phyloP scores from a whole-genome alignment of 2,329 filamentous ascomycete species.

The Colletotrichum limetticola region DNA sequence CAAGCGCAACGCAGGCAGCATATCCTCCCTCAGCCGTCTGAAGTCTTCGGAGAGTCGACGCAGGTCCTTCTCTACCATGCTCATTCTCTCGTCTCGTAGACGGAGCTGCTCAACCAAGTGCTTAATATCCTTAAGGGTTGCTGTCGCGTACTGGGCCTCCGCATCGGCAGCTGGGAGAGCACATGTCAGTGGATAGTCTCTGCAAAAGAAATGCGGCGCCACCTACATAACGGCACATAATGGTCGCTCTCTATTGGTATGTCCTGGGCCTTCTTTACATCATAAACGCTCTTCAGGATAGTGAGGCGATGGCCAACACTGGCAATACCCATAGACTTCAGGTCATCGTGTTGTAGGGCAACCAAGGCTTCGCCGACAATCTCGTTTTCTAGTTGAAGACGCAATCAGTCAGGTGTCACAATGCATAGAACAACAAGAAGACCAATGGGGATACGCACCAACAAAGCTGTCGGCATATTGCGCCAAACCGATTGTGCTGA shows the following conservation, averaged over 20 bases:
- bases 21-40: slow-evolving; percentile 86
- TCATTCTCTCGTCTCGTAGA: slow-evolving; percentile 90
- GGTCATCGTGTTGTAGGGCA: slow-evolving; percentile 88
- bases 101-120: slow-evolving; percentile 90
- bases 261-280: slow-evolving; percentile 94
- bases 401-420: not conserved
- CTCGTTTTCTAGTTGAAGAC: slow-evolving; percentile 77
- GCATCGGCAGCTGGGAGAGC: slow-evolving; percentile 80
- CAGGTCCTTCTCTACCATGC: slow-evolving; percentile 83
- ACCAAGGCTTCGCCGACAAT: slow-evolving; percentile 93
- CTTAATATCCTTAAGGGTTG: slow-evolving; percentile 92
- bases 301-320: slow-evolving; percentile 96
- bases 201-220: slow-evolving; percentile 10
- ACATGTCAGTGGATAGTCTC: slow-evolving; percentile 11
- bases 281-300: slow-evolving; percentile 95
- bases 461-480: slow-evolving; percentile 88
- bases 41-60: slow-evolving; percentile 89
- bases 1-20: slow-evolving; percentile 88
- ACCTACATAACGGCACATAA: slow-evolving; percentile 90
- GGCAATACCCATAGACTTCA: slow-evolving; percentile 93
- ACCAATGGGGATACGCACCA: slow-evolving; percentile 65
- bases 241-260: slow-evolving; percentile 92
- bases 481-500: slow-evolving; percentile 79
- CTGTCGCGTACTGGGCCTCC: slow-evolving; percentile 84
- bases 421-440: not conserved